Base-by-base conservation (phyloP, 306 rosid genomes). In the Dryas drummondii region DNA sequence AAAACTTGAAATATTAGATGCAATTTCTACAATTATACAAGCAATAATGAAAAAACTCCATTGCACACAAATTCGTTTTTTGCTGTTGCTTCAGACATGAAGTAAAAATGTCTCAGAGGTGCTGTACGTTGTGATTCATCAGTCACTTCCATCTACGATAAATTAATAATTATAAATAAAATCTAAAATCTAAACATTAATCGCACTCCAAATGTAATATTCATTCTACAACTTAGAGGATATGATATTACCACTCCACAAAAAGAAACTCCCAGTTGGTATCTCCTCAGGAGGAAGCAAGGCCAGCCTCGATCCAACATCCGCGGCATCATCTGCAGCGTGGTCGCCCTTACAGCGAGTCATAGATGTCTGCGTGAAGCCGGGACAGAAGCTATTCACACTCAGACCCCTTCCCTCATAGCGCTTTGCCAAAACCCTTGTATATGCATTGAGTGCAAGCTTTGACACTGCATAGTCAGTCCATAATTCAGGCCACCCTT, bases 401-500 rank as follows among this genome's bases (percentile, higher is more conserved):
- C 92, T 86, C 54, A 86, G 17, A 4, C 84, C 84, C 61, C 66
- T 63, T 49, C 67, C 85, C 1, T 45, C 14, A 11, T 72, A 78
- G 5, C 86, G 84, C 83, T 82, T 88, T 0, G 97, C 96, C 66
- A 94, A 80, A 8, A 89, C 84, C 56, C 78, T 84, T 0, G 97
- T 80, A 81, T 92, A 90, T 1, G 99, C 84, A 66, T 92, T 94
- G 10, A 94, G 66, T 0, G 97, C 99, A 22, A 94, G 64, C 82
- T 94, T 94, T 0, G 99, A 90, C 5, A 94, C 91, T 0, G 99
- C 92, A n/a, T 94, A 94, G 6, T 88, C 99, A 0, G 99, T 92
- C 99, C 99, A 94, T 12, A 88, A 11, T 11, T 75, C 74, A 2
- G 99, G 99, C 99, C 99, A 94, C 19, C 99, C 99, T 65, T 67